Evolutionary conservation across 2,329 filamentous ascomycete genomes (phyloP).

Genomic region (Scytalidium sp.): DNA sequence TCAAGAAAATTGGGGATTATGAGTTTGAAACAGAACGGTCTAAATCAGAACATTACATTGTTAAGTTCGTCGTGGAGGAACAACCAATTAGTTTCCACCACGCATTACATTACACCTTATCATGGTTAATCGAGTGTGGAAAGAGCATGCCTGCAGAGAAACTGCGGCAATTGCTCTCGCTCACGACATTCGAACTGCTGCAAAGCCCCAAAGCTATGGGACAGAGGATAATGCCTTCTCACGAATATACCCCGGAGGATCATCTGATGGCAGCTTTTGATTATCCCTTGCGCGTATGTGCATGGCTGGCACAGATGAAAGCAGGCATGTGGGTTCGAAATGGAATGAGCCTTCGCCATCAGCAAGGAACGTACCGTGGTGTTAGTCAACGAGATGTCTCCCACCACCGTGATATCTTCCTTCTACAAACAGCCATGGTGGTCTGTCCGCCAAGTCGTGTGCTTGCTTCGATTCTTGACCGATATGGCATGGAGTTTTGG

Average conservation of each 20-base stretch:
- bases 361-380: constrained; percentile 89
- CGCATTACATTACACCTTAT: constrained; percentile 90
- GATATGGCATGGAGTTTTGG: constrained; percentile 87
- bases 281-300: constrained; percentile 87
- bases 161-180: constrained; percentile 66
- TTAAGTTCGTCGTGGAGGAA: constrained; percentile 84
- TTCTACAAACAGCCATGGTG: constrained; percentile 87
- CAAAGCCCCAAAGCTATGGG: constrained; percentile 62
- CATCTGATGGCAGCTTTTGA: constrained; percentile 87
- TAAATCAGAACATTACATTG: constrained; percentile 58
- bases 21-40: constrained; percentile 64
- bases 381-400: constrained; percentile 88
- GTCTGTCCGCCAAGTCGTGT: constrained; percentile 80
- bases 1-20: constrained; percentile 74
- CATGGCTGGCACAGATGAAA: constrained; percentile 97
- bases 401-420: constrained; percentile 91
- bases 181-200: constrained; percentile 68
- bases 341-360: constrained; percentile 90
- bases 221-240: constrained; percentile 48
- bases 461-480: constrained; percentile 84
- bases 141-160: constrained; percentile 69
- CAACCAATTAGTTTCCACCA: constrained; percentile 97
- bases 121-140: constrained; percentile 90
- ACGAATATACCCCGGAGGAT: constrained; percentile 66
- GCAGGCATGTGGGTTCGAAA: constrained; percentile 98